phyloP scores from a whole-genome alignment of 176 grass and related monocot species.

The Poa pratensis region DNA sequence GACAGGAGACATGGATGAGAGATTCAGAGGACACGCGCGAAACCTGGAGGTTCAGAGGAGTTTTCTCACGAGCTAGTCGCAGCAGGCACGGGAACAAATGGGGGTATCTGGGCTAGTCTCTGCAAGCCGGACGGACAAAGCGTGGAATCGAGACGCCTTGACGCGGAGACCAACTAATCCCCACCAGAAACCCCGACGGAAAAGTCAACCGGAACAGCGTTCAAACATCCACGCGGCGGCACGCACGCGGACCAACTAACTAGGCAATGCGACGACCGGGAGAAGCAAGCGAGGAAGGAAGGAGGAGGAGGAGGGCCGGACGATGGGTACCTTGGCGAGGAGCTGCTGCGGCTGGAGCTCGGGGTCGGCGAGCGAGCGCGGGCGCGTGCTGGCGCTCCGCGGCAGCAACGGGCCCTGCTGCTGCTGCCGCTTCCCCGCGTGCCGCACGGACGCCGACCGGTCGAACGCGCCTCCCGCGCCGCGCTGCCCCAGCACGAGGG shows the following conservation, averaged over 20 bases:
- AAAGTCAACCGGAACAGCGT: slow-evolving; percentile 32
- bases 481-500: slow-evolving; percentile 65
- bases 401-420: slow-evolving; percentile 62
- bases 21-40: too few relatives aligned
- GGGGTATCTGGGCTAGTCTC: neutral
- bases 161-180: neutral
- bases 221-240: slow-evolving; percentile 35
- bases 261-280: slow-evolving; percentile 21
- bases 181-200: neutral
- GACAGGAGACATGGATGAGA: neutral
- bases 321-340: slow-evolving; percentile 83
- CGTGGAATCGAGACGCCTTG: neutral
- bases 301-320: neutral
- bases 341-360: slow-evolving; percentile 82
- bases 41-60: neutral
- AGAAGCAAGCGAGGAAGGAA: neutral
- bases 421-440: slow-evolving; percentile 54
- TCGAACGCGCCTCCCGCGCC: slow-evolving; percentile 53
- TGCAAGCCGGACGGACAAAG: neutral
- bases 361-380: slow-evolving; percentile 73
- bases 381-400: slow-evolving; percentile 88
- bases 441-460: slow-evolving; percentile 77
- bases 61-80: neutral
- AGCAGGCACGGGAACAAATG: neutral
- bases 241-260: slow-evolving; percentile 9